A percentile compares a stretch with the other conserved stretches of the same genome.
Conservation (phyloP, 306 rosid genomes). For the Spatholobus suberectus region DNA sequence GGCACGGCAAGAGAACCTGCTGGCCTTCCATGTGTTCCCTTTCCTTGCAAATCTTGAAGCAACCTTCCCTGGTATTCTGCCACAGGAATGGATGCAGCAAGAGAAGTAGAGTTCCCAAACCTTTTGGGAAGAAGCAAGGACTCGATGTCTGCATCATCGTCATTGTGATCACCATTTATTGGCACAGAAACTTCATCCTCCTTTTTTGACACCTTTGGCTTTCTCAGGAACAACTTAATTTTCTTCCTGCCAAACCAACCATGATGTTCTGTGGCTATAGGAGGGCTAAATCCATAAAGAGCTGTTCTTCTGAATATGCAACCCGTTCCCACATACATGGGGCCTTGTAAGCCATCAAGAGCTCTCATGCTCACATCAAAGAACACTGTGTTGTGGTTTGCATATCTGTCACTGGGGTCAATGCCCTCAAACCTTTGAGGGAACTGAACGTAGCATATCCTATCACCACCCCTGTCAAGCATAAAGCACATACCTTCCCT, state of each 20-base stretch:
- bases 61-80: constrained; percentile 87
- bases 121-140: constrained; percentile 79
- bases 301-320: constrained; percentile 89
- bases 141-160: constrained; percentile 83
- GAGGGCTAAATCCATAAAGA: constrained; percentile 87
- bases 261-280: constrained; percentile 81
- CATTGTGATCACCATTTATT: constrained; percentile 48
- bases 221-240: constrained; percentile 67
- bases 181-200: constrained; percentile 65
- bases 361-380: constrained; percentile 92
- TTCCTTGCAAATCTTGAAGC: constrained; percentile 72
- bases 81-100: constrained; percentile 78
- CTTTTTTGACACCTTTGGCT: constrained; percentile 56
- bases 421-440: constrained; percentile 92
- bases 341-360: constrained; percentile 90
- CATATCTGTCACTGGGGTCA: constrained; percentile 82
- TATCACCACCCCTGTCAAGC: constrained; percentile 91
- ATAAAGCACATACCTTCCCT: constrained; percentile 94
- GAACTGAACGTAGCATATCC: constrained; percentile 85
- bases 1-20: constrained; percentile 87
- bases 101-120: constrained; percentile 77
- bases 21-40: constrained; percentile 71
- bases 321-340: constrained; percentile 91
- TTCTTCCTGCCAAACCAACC: constrained; percentile 79
- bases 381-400: constrained; percentile 89